Conservation (phyloP, 345 rosid genomes). For the Carallia pectinifolia region DNA sequence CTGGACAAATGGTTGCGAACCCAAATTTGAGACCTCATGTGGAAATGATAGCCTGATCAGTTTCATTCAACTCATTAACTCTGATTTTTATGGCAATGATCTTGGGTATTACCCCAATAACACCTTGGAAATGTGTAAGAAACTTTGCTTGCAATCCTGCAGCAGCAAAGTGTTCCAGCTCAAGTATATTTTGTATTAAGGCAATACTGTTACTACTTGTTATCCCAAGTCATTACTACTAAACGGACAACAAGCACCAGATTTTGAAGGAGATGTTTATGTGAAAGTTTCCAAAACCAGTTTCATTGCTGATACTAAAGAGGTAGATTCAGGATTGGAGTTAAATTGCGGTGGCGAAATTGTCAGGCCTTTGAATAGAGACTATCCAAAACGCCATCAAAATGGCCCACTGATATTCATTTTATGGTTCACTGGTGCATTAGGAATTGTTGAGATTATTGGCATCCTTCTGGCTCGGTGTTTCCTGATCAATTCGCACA, state of each 20-base stretch:
- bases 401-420: constrained; percentile 16
- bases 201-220: background rate
- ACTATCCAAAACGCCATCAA: background rate
- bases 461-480: constrained; percentile 20
- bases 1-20: constrained; percentile 38
- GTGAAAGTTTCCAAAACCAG: background rate
- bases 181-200: background rate
- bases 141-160: background rate
- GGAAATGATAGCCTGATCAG: background rate
- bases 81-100: constrained; percentile 11
- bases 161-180: background rate
- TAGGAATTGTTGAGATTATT: constrained; percentile 31
- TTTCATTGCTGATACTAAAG: background rate
- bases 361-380: background rate
- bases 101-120: background rate
- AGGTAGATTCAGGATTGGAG: background rate
- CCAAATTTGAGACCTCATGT: constrained; percentile 22
- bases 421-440: constrained; percentile 27
- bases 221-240: background rate
- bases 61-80: constrained; percentile 14
- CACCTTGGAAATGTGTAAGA: background rate
- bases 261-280: background rate
- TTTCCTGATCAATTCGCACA: constrained; percentile 19
- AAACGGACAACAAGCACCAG: background rate
- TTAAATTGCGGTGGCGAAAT: background rate